Evolutionary conservation across 192 early-diverging fungal genomes (phyloP).

Genomic region (Backusella parvicylindrica): DNA sequence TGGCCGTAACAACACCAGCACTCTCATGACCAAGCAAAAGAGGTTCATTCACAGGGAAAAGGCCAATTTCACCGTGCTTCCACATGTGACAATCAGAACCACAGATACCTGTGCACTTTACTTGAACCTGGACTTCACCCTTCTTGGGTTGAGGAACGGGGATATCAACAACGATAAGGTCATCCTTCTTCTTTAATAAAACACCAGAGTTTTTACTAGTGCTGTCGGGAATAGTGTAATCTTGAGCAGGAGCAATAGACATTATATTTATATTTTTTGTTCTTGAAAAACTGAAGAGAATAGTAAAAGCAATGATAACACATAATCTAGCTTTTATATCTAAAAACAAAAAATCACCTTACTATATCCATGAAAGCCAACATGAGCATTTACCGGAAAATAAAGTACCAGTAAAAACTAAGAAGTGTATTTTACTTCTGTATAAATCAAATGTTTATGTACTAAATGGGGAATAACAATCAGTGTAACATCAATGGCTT

Average conservation of each 20-base stretch:
- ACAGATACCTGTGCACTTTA: conserved; percentile 37
- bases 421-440: neutral
- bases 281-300: neutral
- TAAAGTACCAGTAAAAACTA: neutral
- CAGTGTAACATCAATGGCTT: neutral
- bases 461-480: neutral
- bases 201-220: conserved; percentile 17
- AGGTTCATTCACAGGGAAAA: conserved; percentile 15
- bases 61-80: conserved; percentile 30
- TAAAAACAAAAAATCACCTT: neutral
- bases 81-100: conserved; percentile 38
- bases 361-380: neutral
- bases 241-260: neutral
- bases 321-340: neutral
- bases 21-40: conserved; percentile 38
- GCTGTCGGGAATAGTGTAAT: conserved; percentile 11
- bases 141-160: conserved; percentile 15
- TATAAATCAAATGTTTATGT: neutral
- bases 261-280: neutral
- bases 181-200: conserved; percentile 19
- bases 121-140: conserved; percentile 27
- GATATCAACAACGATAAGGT: conserved; percentile 22
- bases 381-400: neutral
- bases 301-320: neutral
- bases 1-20: conserved; percentile 31